Evolutionary conservation across 2,329 filamentous ascomycete species (phyloP).

Genomic region (Pseudopithomyces chartarum): DNA sequence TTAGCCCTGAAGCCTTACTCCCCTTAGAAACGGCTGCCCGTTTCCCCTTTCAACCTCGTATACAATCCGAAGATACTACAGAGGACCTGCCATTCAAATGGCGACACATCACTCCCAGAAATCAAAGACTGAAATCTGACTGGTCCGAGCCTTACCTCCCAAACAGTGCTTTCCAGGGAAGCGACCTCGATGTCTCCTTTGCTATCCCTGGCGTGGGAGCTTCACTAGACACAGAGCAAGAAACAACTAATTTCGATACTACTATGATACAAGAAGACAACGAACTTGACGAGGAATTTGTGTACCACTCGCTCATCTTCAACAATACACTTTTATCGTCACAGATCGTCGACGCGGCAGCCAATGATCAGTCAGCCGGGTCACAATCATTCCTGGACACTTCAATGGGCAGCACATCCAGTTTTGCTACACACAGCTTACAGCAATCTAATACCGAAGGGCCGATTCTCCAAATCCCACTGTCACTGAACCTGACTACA

Average conservation of each 20-base stretch:
- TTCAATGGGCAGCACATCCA: constrained; percentile 40
- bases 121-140: constrained; percentile 28
- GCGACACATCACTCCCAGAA: constrained; percentile 26
- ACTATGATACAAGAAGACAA: constrained; percentile 24
- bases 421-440: constrained; percentile 27
- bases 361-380: constrained; percentile 36
- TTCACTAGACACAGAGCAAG: constrained; percentile 11
- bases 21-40: constrained; percentile 53
- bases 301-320: constrained; percentile 75
- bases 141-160: constrained; percentile 41
- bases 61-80: background rate
- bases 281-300: constrained; percentile 56
- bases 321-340: constrained; percentile 71
- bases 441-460: constrained; percentile 17
- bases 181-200: constrained; percentile 17
- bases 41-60: constrained; percentile 3
- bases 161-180: constrained; percentile 3
- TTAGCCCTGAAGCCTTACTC: constrained; percentile 59
- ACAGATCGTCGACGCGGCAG: constrained; percentile 45
- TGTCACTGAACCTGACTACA: constrained; percentile 58
- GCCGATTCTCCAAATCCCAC: constrained; percentile 19
- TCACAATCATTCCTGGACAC: constrained; percentile 43
- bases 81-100: constrained; percentile 30
- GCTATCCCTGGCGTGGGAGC: constrained; percentile 21
- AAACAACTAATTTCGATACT: constrained; percentile 31